Evolutionary conservation across 202 grass and related monocot genomes (phyloP).

Genomic region (Panicum hallii): DNA sequence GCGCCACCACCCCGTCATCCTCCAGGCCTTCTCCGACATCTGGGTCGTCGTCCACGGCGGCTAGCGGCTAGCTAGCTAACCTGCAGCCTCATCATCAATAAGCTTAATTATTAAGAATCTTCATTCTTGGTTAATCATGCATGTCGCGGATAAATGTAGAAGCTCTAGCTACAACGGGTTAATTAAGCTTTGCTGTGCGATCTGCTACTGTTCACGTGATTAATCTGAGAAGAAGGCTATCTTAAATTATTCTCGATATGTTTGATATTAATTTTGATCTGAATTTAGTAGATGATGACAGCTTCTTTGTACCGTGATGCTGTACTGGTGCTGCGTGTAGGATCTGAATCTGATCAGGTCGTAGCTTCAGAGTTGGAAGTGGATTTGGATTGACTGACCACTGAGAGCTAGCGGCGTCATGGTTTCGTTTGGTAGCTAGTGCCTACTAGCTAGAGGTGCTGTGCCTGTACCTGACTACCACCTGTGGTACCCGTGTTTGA

Average conservation of each 20-base stretch:
- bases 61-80: constrained; percentile 30
- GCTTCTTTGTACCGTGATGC: too few species aligned
- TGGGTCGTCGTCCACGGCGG: constrained; percentile 75
- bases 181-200: neutral
- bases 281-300: neutral
- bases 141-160: neutral
- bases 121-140: neutral
- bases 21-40: constrained; percentile 90
- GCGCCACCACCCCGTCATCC: constrained; percentile 77
- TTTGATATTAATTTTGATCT: neutral
- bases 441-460: neutral
- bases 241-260: neutral
- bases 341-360: neutral
- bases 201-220: neutral
- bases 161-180: neutral
- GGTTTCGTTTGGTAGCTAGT: constrained; percentile 38
- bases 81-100: neutral
- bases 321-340: too few species aligned
- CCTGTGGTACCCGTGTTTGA: constrained; percentile 28
- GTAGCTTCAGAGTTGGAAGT: constrained; percentile 45
- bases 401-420: neutral
- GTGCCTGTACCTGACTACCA: neutral
- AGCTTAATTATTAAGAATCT: neutral
- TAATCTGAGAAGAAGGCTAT: neutral
- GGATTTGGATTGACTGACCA: constrained; percentile 36